Base-by-base conservation (phyloP, 208 protist genomes). In the Crithidia mellificae region DNA sequence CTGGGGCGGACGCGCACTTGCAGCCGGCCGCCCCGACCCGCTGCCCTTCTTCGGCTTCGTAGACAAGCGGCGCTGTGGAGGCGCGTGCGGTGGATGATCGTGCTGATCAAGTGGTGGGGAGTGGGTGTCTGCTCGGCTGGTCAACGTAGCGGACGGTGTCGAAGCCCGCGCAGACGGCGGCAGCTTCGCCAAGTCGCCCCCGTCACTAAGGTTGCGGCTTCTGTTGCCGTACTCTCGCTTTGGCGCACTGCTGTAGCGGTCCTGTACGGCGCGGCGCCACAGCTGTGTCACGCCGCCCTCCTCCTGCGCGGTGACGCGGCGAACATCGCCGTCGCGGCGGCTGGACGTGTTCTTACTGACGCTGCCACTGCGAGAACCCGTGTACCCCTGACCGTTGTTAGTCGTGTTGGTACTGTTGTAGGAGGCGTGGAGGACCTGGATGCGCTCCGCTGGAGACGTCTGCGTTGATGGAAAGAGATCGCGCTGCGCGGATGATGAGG, bases 241-340 rank as follows among this genome's bases (percentile, higher is more conserved):
- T n/a, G n/a, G 32, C n/a, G 19, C 34, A 38, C 34, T 11, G 39
- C 41, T n/a, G 30, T 52, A 32, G 29, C 56, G 43, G 6, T 49
- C 59, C 53, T 66, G 47, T 29, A 84, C 55, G 0, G 74, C 66
- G 8, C 63, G 72, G 1, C 85, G 81, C 85, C 85, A 91, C 20
- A 91, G 41, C 69, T 75, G 68, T 12, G 85, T 88, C 24, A 79
- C 71, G 6, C 74, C 74, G 17, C 84, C 77, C 63, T 91, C 85
- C 44, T 85, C 80, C 6, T 59, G 50, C 4, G 70, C 69, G 11
- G 46, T 50, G 14, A 86, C 79, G 0, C 52, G 55, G 6, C 55
- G 63, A 36, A 58, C 61, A 9, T 14, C 29, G 15, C 38, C 12
- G 6, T 8, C 22, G 6, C 27, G 46, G 44, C 63, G 20, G 17